Percentiles rank a stretch among this genome's conserved stretches.
These are phyloP conservation scores for Monilinia fructicola DNA, from an alignment of 2,329 filamentous ascomycete genomes.

Conservation along the genomic window DNA sequence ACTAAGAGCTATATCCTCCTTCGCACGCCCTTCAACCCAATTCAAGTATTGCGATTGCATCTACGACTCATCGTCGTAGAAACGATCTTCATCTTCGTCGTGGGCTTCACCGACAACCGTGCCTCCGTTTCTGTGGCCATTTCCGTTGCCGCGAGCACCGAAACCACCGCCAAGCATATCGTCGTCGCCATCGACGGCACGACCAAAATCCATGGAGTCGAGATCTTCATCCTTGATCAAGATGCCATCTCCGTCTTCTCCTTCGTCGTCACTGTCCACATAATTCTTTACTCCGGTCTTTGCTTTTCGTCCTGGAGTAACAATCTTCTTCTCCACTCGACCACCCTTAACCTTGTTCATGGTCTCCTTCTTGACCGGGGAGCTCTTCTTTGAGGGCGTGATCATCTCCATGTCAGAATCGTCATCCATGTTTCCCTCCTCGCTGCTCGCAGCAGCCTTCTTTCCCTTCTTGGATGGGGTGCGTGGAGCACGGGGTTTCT, in stretches of 20 bases:
- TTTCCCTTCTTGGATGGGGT: slow-evolving; percentile 14
- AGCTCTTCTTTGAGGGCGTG: slow-evolving; percentile 27
- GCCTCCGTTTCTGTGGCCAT: neutral
- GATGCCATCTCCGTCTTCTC: slow-evolving; percentile 16
- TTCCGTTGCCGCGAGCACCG: neutral
- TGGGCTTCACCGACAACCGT: neutral
- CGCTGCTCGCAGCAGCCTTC: slow-evolving; percentile 3
- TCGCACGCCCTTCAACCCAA: neutral
- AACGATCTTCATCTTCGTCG: neutral
- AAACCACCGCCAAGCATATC: slow-evolving; percentile 7
- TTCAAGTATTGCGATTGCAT: neutral
- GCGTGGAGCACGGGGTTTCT: slow-evolving; percentile 6
- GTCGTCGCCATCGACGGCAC: neutral
- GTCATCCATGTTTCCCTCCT: slow-evolving; percentile 27
- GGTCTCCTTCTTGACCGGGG: slow-evolving; percentile 27
- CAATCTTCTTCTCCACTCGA: slow-evolving; percentile 29
- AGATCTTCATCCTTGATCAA: slow-evolving; percentile 15
- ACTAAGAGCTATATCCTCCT: neutral
- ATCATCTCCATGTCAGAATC: neutral
- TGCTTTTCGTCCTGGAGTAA: neutral
- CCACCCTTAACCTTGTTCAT: slow-evolving; percentile 33
- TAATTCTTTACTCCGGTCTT: slow-evolving; percentile 10
- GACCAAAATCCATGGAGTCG: neutral
- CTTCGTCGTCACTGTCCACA: slow-evolving; percentile 21
- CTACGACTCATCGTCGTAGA: slow-evolving; percentile 10